Percentiles rank a stretch among this genome's conserved stretches.
These are phyloP conservation scores for Curvularia spicifera DNA, from an alignment of 2,329 filamentous ascomycete species.

Conservation along the genomic window DNA sequence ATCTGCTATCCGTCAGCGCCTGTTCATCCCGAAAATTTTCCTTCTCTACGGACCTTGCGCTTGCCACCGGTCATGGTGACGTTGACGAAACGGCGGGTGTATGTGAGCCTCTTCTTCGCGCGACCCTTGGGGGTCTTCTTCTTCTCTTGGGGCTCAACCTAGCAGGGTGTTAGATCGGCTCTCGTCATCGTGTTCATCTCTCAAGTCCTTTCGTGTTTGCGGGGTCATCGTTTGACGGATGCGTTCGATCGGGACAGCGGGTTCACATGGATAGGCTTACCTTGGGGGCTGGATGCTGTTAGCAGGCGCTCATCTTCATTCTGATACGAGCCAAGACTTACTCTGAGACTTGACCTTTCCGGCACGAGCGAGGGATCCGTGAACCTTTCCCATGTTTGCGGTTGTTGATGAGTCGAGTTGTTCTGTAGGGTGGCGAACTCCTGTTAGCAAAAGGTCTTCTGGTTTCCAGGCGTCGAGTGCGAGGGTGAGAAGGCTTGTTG, in stretches of 20 bases:
- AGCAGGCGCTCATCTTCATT: slow-evolving; percentile 18
- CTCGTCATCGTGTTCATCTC: neutral
- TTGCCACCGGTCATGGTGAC: slow-evolving; percentile 97
- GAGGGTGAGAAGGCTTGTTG: slow-evolving; percentile 7
- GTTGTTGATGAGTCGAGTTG: slow-evolving; percentile 43
- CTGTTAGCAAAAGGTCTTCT: slow-evolving; percentile 31
- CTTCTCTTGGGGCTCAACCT: slow-evolving; percentile 94
- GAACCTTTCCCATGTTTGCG: slow-evolving; percentile 87
- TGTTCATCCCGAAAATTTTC: neutral
- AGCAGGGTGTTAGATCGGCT: slow-evolving; percentile 38
- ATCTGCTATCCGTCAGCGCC: slow-evolving; percentile 60
- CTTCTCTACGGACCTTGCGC: slow-evolving; percentile 76
- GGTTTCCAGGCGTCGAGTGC: slow-evolving; percentile 8
- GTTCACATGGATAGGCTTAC: slow-evolving; percentile 25
- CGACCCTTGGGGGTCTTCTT: slow-evolving; percentile 96
- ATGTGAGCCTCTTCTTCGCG: slow-evolving; percentile 94
- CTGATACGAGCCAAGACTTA: slow-evolving; percentile 22
- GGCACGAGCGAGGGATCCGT: slow-evolving; percentile 93
- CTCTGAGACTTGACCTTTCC: slow-evolving; percentile 86
- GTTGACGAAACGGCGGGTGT: slow-evolving; percentile 98
- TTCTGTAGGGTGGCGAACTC: slow-evolving; percentile 43
- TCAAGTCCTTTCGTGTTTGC: neutral
- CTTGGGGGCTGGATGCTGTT: slow-evolving; percentile 34
- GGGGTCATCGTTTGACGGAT: neutral
- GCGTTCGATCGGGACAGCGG: slow-evolving; percentile 5